Percentiles rank a stretch among this genome's conserved stretches.
These are phyloP conservation scores for Hanseniaspora lachancei DNA, from an alignment of 805 yeast genomes.

Conservation along the genomic window DNA sequence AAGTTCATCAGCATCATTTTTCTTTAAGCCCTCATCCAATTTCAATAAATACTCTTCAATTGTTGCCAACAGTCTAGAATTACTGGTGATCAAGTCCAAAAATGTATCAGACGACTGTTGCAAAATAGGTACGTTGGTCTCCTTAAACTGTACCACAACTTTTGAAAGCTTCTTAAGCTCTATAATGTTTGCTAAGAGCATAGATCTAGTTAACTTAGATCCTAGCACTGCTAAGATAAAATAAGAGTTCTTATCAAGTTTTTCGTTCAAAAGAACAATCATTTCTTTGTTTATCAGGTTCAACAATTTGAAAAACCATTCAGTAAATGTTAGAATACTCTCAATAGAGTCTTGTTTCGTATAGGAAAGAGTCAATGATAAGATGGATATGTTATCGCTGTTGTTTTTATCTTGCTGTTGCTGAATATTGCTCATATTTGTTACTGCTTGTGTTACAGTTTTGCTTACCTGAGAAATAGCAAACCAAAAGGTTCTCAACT, in stretches of 20 bases:
- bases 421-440: slow-evolving; percentile 38
- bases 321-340: slow-evolving; percentile 58
- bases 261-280: slow-evolving; percentile 31
- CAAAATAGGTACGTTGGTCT: slow-evolving; percentile 21
- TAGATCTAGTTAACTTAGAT: slow-evolving; percentile 57
- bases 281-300: slow-evolving; percentile 63
- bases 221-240: slow-evolving; percentile 47
- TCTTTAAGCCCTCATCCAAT: slow-evolving; percentile 25
- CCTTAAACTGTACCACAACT: slow-evolving; percentile 9
- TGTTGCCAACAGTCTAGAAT: slow-evolving; percentile 23
- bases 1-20: slow-evolving; percentile 23
- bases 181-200: slow-evolving; percentile 51
- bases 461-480: slow-evolving; percentile 56
- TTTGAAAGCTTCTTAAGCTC: slow-evolving; percentile 38
- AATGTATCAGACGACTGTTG: slow-evolving; percentile 21
- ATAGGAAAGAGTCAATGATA: slow-evolving; percentile 24
- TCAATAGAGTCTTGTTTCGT: slow-evolving; percentile 51
- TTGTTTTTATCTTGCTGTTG: slow-evolving; percentile 32
- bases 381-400: slow-evolving; percentile 34
- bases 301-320: slow-evolving; percentile 77
- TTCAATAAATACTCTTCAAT: slow-evolving; percentile 29
- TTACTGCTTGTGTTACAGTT: slow-evolving; percentile 51
- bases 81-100: not conserved
- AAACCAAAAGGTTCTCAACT: slow-evolving; percentile 54
- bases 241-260: slow-evolving; percentile 24